Conservation (phyloP, 495 filamentous ascomycete species). For the Penicillium steckii region DNA sequence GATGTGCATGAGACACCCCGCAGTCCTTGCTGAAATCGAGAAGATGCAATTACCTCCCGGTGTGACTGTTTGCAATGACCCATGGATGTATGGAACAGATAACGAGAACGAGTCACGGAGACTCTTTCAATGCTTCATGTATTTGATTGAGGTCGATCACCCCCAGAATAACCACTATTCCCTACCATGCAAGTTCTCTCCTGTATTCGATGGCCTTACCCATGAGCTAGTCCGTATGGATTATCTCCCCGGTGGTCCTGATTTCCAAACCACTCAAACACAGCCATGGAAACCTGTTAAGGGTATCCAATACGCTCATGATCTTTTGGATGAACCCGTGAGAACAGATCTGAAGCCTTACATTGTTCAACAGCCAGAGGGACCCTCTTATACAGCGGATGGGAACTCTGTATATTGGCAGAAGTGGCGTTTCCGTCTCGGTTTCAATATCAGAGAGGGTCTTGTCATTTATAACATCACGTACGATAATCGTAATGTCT, state of each 20-base stretch:
- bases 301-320: conserved; percentile 49
- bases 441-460: conserved; percentile 64
- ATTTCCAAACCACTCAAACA: conserved; percentile 26
- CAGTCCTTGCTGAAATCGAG: conserved; percentile 40
- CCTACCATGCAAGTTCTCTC: conserved; percentile 73
- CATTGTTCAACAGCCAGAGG: conserved; percentile 74
- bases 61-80: conserved; percentile 44
- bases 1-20: conserved; percentile 41
- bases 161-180: conserved; percentile 71
- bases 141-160: conserved; percentile 39
- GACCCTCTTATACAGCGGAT: conserved; percentile 61
- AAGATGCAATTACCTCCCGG: conserved; percentile 41
- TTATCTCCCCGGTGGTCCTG: conserved; percentile 44
- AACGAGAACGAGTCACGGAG: conserved; percentile 34
- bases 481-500: conserved; percentile 65
- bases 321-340: conserved; percentile 35
- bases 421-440: conserved; percentile 66
- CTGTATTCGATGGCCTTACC: conserved; percentile 66
- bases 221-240: conserved; percentile 60
- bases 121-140: conserved; percentile 48
- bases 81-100: conserved; percentile 48
- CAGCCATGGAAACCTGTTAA: conserved; percentile 52
- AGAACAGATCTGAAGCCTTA: conserved; percentile 70
- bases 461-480: conserved; percentile 62
- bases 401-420: conserved; percentile 61